Conservation (phyloP, 2,329 filamentous ascomycete genomes). For the Penicillium fuscoglaucum region DNA sequence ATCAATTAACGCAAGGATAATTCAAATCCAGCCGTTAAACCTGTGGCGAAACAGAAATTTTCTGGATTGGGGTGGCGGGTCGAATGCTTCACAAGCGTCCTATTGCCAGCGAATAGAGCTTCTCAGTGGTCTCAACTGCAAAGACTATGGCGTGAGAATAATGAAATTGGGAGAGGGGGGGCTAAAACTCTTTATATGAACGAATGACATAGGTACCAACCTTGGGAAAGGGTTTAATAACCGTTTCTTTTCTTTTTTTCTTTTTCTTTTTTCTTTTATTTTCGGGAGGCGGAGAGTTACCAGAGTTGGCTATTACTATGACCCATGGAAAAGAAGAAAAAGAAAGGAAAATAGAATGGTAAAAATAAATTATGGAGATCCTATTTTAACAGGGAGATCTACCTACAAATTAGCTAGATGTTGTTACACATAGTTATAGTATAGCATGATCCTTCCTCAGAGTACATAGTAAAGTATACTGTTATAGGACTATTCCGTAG, state of each 20-base stretch:
- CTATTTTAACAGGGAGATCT: neutral
- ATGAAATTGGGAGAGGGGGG: constrained; percentile 3
- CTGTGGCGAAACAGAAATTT: constrained; percentile 2
- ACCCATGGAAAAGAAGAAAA: constrained; percentile 9
- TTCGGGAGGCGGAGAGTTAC: constrained; percentile 9
- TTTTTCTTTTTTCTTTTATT: neutral
- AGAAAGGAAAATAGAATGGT: neutral
- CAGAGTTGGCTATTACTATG: neutral
- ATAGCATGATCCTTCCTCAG: neutral
- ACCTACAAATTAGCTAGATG: constrained; percentile 2
- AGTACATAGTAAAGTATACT: neutral
- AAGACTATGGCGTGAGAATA: constrained; percentile 23
- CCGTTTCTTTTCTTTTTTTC: neutral
- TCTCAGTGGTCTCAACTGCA: constrained; percentile 17
- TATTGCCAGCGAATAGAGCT: constrained; percentile 17
- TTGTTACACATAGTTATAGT: neutral
- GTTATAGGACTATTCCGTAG: neutral
- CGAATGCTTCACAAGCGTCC: neutral
- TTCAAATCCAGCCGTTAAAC: constrained; percentile 1
- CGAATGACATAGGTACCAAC: constrained; percentile 1
- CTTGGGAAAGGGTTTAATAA: neutral
- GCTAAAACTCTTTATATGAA: constrained; percentile 17
- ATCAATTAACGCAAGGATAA: constrained; percentile 6
- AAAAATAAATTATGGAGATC: neutral
- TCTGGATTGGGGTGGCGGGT: constrained; percentile 4